Evolutionary conservation across 305 asterid species (phyloP).

Genomic region (Fraxinus sp.): DNA sequence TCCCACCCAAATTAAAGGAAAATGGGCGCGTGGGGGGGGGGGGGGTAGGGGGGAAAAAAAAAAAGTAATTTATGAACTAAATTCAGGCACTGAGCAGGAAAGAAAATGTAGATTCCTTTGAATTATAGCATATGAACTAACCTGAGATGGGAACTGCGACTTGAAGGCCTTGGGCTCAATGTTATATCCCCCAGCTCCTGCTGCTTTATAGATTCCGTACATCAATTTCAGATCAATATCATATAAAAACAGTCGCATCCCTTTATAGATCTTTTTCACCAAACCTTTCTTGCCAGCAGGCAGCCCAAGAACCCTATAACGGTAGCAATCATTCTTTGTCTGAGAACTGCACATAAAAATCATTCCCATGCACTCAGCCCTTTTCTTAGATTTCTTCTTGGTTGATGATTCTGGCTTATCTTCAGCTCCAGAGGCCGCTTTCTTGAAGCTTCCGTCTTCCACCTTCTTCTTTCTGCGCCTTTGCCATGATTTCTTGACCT

Average conservation of each 20-base stretch:
- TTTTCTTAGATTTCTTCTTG: conserved; percentile 45
- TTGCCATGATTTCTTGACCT: conserved; percentile 32
- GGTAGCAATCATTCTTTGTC: conserved; percentile 80
- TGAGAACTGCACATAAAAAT: conserved; percentile 87
- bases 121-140: conserved; percentile 28
- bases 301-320: conserved; percentile 74
- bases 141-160: conserved; percentile 93
- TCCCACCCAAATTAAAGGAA: no score
- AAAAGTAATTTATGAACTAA: not conserved
- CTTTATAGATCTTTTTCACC: conserved; percentile 71
- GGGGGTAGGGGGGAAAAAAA: not conserved
- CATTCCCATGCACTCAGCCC: conserved; percentile 80
- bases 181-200: conserved; percentile 79
- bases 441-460: conserved; percentile 24
- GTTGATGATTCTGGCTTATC: conserved; percentile 44
- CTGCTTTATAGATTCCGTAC: conserved; percentile 89
- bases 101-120: not conserved
- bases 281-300: conserved; percentile 77
- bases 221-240: conserved; percentile 72
- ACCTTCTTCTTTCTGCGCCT: conserved; percentile 27
- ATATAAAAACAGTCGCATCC: conserved; percentile 81
- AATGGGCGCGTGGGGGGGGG: not conserved
- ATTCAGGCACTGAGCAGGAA: not conserved
- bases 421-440: conserved; percentile 29
- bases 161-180: conserved; percentile 82